Evolutionary conservation across 202 grass and related monocot species (phyloP).

Genomic region (Alloteropsis angusta): DNA sequence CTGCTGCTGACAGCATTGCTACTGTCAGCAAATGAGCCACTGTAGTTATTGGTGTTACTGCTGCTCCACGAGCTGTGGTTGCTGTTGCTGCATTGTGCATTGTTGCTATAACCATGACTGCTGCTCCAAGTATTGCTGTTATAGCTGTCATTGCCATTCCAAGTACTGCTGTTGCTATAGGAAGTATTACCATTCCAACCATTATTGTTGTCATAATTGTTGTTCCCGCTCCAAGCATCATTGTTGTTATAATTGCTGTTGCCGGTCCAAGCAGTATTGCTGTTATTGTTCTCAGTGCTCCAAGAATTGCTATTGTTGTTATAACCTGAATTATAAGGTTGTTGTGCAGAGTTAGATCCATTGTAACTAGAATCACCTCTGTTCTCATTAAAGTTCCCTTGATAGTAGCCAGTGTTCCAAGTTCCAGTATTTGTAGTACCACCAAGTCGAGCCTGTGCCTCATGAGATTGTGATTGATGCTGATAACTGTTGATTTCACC

Average conservation of each 20-base stretch:
- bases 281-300: slow-evolving; percentile 17
- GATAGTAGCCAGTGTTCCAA: slow-evolving; percentile 3
- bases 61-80: not conserved
- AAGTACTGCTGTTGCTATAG: not conserved
- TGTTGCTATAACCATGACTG: not conserved
- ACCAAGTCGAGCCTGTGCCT: not conserved
- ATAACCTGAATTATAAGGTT: slow-evolving; percentile 32
- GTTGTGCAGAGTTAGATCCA: slow-evolving; percentile 17
- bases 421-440: slow-evolving; percentile 2
- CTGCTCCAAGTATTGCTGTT: not conserved
- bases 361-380: slow-evolving; percentile 25
- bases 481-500: slow-evolving; percentile 12
- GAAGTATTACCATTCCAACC: not conserved
- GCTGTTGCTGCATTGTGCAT: not conserved
- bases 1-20: not conserved
- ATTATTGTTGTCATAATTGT: not conserved
- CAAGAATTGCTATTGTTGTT: slow-evolving; percentile 21
- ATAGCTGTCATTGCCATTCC: not conserved
- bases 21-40: slow-evolving; percentile 20
- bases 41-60: slow-evolving; percentile 4
- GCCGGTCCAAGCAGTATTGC: not conserved
- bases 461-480: slow-evolving; percentile 31
- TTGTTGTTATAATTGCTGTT: not conserved
- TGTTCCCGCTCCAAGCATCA: slow-evolving; percentile 2
- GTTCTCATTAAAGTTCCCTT: slow-evolving; percentile 18